These are phyloP conservation scores for Neurospora terricola DNA, from an alignment of 495 filamentous ascomycete genomes.

Conservation along the genomic window DNA sequence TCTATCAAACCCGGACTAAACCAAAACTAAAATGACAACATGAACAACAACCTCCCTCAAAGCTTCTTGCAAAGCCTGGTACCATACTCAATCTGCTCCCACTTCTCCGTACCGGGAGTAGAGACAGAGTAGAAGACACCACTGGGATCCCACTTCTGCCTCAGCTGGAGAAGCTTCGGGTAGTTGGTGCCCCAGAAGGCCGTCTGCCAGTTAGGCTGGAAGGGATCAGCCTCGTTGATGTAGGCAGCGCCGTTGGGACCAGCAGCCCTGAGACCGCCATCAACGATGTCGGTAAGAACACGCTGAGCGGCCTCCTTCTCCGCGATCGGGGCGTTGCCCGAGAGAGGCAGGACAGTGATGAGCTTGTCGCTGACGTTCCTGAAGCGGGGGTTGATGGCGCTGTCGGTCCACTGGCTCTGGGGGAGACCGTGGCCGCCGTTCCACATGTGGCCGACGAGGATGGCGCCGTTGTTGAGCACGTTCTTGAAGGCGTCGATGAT, in stretches of 20 bases:
- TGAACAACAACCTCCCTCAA: neutral
- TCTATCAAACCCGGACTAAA: neutral
- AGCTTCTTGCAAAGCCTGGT: conserved; percentile 32
- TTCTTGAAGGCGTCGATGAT: conserved; percentile 34
- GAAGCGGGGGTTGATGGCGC: conserved; percentile 31
- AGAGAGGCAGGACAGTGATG: conserved; percentile 31
- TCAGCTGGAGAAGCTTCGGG: conserved; percentile 32
- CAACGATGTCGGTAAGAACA: conserved; percentile 32
- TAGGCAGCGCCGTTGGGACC: conserved; percentile 33
- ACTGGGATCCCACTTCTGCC: conserved; percentile 47
- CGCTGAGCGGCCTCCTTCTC: conserved; percentile 28
- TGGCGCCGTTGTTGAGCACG: conserved; percentile 19
- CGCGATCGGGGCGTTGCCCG: conserved; percentile 22
- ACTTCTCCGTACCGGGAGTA: conserved; percentile 34
- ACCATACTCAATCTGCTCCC: conserved; percentile 34
- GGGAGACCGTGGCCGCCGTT: conserved; percentile 34
- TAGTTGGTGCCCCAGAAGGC: conserved; percentile 48
- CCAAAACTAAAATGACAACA: neutral
- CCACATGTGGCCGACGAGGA: conserved; percentile 42
- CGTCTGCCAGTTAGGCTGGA: conserved; percentile 45
- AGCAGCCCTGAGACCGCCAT: conserved; percentile 34
- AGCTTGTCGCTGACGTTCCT: conserved; percentile 38
- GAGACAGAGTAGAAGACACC: conserved; percentile 40
- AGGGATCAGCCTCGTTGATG: conserved; percentile 41
- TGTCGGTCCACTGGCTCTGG: conserved; percentile 18